Evolutionary conservation across 2,329 filamentous ascomycete species (phyloP), one percentile per base, ranked within the genome.

Genomic region (Trichocomaceae sp.): DNA sequence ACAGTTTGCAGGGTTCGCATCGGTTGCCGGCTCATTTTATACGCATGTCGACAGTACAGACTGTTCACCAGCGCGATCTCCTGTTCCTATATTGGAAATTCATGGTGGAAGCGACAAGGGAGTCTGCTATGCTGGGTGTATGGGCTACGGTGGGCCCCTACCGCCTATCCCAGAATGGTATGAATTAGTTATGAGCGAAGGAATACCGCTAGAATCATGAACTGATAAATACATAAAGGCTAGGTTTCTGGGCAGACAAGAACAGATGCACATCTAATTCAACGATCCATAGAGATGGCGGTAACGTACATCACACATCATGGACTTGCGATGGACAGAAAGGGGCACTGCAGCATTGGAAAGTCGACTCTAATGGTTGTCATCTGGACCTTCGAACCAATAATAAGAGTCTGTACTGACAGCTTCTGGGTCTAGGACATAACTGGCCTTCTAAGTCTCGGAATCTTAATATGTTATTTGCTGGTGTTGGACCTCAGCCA

Each of bases 51-150:
- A 49, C 29, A 50, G 19, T 4, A 19, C 26, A 23, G 42, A 35
- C 20, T 79, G 75, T 64, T 63, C 58, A 2, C 69, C 74, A 0
- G 64, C 65, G 20, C 69, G 66, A 46, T 59, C 51, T 0, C 70
- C 71, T 1, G 55, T 79, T 3, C 77, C 78, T 1, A 67, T 81
- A 9, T 63, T 81, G 8, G 75, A 78, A 42, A 75, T 80, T 51
- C 79, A 81, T 61, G 78, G 78, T n/a, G 72, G 70, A 2, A 68
- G 60, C 2, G 79, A 81, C 61, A 66, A 58, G 2, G 77, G 71
- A 0, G 78, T 81, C 33, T 59, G 64, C 0, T 80, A 79, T 56
- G 55, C 62, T 2, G 78, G 78, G 1, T 74, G 71, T 1, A 68
- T 67, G 17, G 70, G 75, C 2, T 68, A 71, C 2, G 71, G 71